These are phyloP conservation scores for Cystobasidium slooffiae DNA, from an alignment of 1,284 basidiomycete genomes.

Conservation along the genomic window DNA sequence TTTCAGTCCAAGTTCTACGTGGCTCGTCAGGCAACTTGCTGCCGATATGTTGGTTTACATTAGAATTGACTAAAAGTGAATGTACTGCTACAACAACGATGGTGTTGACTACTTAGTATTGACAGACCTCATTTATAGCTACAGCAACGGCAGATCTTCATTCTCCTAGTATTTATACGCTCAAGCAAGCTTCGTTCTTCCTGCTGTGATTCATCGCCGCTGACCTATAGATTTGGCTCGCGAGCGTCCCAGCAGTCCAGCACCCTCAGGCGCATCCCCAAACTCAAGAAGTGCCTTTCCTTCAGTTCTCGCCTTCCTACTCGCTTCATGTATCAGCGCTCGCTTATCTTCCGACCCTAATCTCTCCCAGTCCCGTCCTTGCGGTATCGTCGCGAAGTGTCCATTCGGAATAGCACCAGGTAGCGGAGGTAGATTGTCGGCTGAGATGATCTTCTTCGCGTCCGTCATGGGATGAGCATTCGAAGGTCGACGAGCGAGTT, in stretches of 20 bases:
- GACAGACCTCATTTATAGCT: not conserved
- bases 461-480: not conserved
- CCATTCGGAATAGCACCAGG: slow-evolving; percentile 18
- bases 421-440: slow-evolving; percentile 18
- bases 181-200: not conserved
- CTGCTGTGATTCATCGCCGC: not conserved
- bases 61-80: no score
- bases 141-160: not conserved
- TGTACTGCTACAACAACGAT: no score
- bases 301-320: slow-evolving; percentile 41
- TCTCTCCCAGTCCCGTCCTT: slow-evolving; percentile 41
- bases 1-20: no score
- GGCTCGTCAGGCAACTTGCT: no score
- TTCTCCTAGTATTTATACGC: not conserved
- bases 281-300: slow-evolving; percentile 47
- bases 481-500: slow-evolving; percentile 23
- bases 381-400: slow-evolving; percentile 37
- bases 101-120: not conserved
- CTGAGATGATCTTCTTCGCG: slow-evolving; percentile 25
- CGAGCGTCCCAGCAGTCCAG: slow-evolving; percentile 11
- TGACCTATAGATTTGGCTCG: slow-evolving; percentile 21
- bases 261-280: slow-evolving; percentile 7
- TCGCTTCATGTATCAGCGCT: slow-evolving; percentile 27
- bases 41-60: no score
- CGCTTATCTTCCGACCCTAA: slow-evolving; percentile 38